Conservation (phyloP, 257 asterid species). For the Thymus mandschuricus region DNA sequence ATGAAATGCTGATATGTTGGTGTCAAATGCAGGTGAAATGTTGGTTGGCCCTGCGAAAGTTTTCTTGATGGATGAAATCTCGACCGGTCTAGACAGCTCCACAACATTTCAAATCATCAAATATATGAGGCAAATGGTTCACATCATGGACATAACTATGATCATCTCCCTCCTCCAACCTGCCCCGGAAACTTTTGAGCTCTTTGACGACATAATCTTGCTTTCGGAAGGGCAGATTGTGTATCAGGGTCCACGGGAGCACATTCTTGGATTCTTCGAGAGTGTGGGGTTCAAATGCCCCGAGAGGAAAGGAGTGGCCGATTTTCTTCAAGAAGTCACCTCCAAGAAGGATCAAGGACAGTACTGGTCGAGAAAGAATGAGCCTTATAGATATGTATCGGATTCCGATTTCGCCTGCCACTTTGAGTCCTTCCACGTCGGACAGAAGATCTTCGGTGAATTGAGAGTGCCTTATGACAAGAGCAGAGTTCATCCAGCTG, state of each 20-base stretch:
- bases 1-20: background rate
- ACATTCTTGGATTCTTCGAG: conserved; percentile 60
- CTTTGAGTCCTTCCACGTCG: conserved; percentile 51
- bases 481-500: conserved; percentile 64
- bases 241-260: conserved; percentile 72
- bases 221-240: conserved; percentile 65
- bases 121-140: conserved; percentile 71
- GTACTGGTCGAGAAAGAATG: conserved; percentile 58
- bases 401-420: conserved; percentile 46
- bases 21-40: conserved; percentile 57
- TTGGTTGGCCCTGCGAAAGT: conserved; percentile 79
- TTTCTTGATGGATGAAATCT: conserved; percentile 71
- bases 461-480: conserved; percentile 56
- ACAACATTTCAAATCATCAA: conserved; percentile 71
- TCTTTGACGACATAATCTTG: conserved; percentile 65
- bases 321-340: conserved; percentile 72
- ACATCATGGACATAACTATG: conserved; percentile 67
- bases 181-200: conserved; percentile 68
- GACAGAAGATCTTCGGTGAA: conserved; percentile 50
- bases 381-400: conserved; percentile 47
- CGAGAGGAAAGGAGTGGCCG: conserved; percentile 70
- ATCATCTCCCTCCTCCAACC: conserved; percentile 75
- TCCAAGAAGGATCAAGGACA: conserved; percentile 74
- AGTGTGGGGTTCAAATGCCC: conserved; percentile 70
- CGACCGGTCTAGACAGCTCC: conserved; percentile 75